Base-by-base conservation (phyloP, 805 yeast species). In the Cyberlindnera japonica region DNA sequence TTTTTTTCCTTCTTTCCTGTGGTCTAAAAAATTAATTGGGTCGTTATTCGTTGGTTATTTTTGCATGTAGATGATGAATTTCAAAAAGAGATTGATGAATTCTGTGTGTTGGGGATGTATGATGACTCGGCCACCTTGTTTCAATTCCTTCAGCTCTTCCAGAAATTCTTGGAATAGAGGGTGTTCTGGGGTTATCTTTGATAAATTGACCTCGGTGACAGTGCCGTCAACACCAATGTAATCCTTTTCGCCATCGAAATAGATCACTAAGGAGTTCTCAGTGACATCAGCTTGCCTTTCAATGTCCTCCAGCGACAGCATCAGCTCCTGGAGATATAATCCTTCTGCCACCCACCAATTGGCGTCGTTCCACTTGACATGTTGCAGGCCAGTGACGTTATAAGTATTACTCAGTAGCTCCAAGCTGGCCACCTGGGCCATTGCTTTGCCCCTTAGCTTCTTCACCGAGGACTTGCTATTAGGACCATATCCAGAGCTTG, bases 401-500 rank as follows among this genome's bases (percentile, higher is more conserved):
- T 32, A 29, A 13, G 39, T 39, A 10, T 40, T 30, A 5, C 28
- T 44, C n/a, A 41, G 9, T 4, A 53, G 16, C 17, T 53, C 53
- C 35, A 48, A 20, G 21, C 51, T 46, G 2, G 47, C 44, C 11
- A 50, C 43, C 18, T 30, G 33, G 5, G 40, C 40, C 33, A 37
- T 43, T 25, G 30, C 43, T 23, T 23, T 21, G 12, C 38, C 34
- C 19, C 14, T 30, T 12, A 50, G n/a, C 12, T 17, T 35, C 21
- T 22, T 20, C 10, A 38, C n/a, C 6, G 14, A 13, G 4, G 7
- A 3, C 17, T 32, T 17, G 2, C 22, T 28, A 21, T 50, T 51
- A 0, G 45, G 33, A 2, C 43, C 36, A 23, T 53, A 53, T 4
- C 47, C 47, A 10, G 48, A 44, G 6, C 45, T 34, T 5, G 46